A percentile compares a stretch with the other conserved stretches of the same genome.
phyloP scores from a whole-genome alignment of 345 rosid genomes.

The Citrus mangshanensis region DNA sequence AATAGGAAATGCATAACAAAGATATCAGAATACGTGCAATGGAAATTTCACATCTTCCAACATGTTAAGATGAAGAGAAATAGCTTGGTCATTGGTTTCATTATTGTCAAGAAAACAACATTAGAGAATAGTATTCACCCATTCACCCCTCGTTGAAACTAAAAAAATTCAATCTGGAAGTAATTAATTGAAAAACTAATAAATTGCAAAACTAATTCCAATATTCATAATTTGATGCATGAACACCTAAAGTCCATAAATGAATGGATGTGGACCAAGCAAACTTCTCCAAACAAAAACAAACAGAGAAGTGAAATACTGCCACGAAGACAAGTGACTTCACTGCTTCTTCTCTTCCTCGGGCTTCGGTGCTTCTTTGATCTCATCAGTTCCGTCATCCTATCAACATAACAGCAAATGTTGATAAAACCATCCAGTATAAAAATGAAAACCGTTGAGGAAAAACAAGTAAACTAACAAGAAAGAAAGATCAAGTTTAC shows the following conservation, averaged over 20 bases:
- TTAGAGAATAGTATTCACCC: conserved; percentile 7
- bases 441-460: background rate
- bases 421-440: background rate
- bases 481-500: background rate
- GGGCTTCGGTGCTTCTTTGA: conserved; percentile 41
- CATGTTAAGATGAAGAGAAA: conserved; percentile 7
- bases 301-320: conserved; percentile 27
- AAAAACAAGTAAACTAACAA: background rate
- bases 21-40: background rate
- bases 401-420: conserved; percentile 9
- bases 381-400: conserved; percentile 49
- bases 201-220: conserved; percentile 15
- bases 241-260: conserved; percentile 12
- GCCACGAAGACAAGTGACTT: conserved; percentile 2
- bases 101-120: conserved; percentile 25
- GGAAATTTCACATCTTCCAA: conserved; percentile 3
- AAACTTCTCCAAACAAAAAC: conserved; percentile 36
- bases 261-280: conserved; percentile 19
- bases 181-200: conserved; percentile 14
- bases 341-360: conserved; percentile 42
- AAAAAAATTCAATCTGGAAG: conserved; percentile 9
- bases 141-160: conserved; percentile 8
- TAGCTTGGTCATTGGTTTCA: conserved; percentile 19
- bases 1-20: background rate
- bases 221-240: conserved; percentile 9